Evolutionary conservation across 208 protist species (phyloP), one percentile per base, ranked within the genome.

Genomic region (Leishmania lainsoni): DNA sequence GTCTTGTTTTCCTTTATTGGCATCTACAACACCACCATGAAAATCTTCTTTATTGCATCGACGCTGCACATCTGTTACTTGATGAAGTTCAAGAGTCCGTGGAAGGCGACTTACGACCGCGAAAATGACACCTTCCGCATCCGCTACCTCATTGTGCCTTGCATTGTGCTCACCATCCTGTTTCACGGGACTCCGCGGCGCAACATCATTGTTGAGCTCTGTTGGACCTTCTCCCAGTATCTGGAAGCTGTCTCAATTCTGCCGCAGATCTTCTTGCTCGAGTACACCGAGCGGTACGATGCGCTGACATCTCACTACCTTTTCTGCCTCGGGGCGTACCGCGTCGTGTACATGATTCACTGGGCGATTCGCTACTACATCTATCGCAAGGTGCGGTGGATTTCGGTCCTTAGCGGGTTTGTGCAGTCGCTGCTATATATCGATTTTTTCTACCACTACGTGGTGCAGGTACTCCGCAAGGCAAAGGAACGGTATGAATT

Each of bases 401-500:
- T 97, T 26, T 97, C 92, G 0, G 92, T 97, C 6, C 82, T 96
- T 74, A 89, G 91, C 68, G 93, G 91, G 39, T 65, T 97, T 4
- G 89, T 99, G 42, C 98, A 99, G 86, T 98, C 98, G 3, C 80
- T 97, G 48, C 84, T 99, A 35, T 99, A 99, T 78, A 79, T 92
- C 5, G 98, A 99, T 88, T 99, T 99, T 81, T 99, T 99, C 88
- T 99, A 99, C 80, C 92, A 98, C 74, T 99, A 99, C 86, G 79
- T 99, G 48, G 92, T 83, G 26, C 94, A 97, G 75, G 95, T 97
- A 5, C 83, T 96, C 75, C 84, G 87, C n/a, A 87, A 84, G 17
- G 92, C 94, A 51, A 97, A 94, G 81, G 85, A 93, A 72, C 79
- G 86, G 1, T 97, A 96, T 84, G 91, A 96, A 56, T 76, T 97